These are phyloP conservation scores for Bipolaris oryzae DNA, from an alignment of 2,329 filamentous ascomycete genomes.

Conservation along the genomic window DNA sequence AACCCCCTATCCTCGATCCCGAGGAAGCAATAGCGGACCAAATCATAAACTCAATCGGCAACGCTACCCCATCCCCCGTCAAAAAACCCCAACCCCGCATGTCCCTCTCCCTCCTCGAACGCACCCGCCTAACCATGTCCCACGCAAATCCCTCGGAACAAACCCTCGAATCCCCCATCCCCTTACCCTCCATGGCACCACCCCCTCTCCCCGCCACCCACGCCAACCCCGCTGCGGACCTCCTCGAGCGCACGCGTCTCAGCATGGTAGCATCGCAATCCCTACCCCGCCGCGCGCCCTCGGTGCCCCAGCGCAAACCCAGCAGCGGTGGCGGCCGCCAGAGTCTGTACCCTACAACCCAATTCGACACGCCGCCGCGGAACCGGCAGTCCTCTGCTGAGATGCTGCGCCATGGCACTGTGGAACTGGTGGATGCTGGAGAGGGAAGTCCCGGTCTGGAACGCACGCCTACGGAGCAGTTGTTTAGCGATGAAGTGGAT, in stretches of 20 bases:
- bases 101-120: slow-evolving; percentile 54
- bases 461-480: slow-evolving; percentile 66
- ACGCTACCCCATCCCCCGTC: slow-evolving; percentile 50
- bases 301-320: slow-evolving; percentile 20
- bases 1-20: slow-evolving; percentile 25
- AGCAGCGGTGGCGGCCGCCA: slow-evolving; percentile 32
- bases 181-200: slow-evolving; percentile 19
- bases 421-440: slow-evolving; percentile 24
- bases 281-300: slow-evolving; percentile 24
- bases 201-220: slow-evolving; percentile 19
- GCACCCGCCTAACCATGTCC: slow-evolving; percentile 56
- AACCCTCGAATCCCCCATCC: slow-evolving; percentile 33
- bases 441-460: slow-evolving; percentile 18
- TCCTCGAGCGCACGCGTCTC: slow-evolving; percentile 76
- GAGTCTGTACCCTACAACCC: slow-evolving; percentile 58
- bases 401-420: slow-evolving; percentile 3
- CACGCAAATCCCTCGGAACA: slow-evolving; percentile 35
- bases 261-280: slow-evolving; percentile 72
- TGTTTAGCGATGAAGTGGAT: slow-evolving; percentile 74
- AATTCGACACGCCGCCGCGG: slow-evolving; percentile 61
- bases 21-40: slow-evolving; percentile 47
- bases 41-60: slow-evolving; percentile 49
- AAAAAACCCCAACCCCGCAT: slow-evolving; percentile 48
- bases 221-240: slow-evolving; percentile 48
- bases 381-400: slow-evolving; percentile 36